These are phyloP conservation scores for Theobroma grandiflorum DNA, from an alignment of 441 rosid species.

Conservation along the genomic window DNA sequence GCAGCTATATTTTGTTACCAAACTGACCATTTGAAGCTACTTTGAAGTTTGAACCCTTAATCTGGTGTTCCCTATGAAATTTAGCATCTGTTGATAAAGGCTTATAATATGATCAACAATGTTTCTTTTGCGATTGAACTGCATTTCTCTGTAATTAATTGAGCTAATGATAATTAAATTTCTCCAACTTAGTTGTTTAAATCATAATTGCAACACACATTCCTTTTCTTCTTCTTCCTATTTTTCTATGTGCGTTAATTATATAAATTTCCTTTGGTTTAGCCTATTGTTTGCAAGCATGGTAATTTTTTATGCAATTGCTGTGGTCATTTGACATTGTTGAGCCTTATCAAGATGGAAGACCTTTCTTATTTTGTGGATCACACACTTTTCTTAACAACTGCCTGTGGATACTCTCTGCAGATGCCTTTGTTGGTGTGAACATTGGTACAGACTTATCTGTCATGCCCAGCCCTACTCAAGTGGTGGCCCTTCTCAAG, in stretches of 20 bases:
- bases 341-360: slow-evolving; percentile 18
- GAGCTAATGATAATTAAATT: background rate
- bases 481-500: slow-evolving; percentile 83
- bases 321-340: slow-evolving; percentile 11
- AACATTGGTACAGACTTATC: slow-evolving; percentile 91
- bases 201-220: background rate
- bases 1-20: background rate
- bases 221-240: background rate
- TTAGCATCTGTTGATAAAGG: background rate
- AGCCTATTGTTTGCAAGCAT: background rate
- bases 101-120: background rate
- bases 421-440: slow-evolving; percentile 88
- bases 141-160: slow-evolving; percentile 1
- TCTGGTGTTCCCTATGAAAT: background rate
- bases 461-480: slow-evolving; percentile 86
- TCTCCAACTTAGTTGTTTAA: background rate
- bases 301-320: background rate
- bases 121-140: background rate
- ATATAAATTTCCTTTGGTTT: background rate
- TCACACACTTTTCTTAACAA: slow-evolving; percentile 7
- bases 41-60: too few relatives aligned
- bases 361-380: background rate
- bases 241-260: background rate
- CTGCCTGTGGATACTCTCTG: slow-evolving; percentile 22
- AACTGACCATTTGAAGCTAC: background rate